These are phyloP conservation scores for Ceratocystis alfenasii DNA, from an alignment of 2,329 filamentous ascomycete genomes.

Conservation along the genomic window DNA sequence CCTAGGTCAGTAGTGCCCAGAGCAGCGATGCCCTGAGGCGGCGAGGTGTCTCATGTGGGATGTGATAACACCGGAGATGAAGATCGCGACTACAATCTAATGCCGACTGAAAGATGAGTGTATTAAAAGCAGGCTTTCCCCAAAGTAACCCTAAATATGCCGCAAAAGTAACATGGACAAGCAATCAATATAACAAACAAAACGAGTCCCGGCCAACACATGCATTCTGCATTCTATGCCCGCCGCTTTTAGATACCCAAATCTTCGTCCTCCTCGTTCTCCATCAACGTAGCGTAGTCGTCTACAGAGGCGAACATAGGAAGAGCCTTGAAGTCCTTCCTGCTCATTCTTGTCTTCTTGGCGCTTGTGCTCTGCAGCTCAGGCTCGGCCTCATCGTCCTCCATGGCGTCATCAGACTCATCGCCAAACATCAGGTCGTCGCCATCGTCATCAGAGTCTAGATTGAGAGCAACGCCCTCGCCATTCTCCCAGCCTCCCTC, in stretches of 20 bases:
- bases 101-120: constrained; percentile 11
- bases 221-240: neutral
- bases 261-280: constrained; percentile 49
- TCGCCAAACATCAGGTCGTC: constrained; percentile 33
- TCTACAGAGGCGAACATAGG: constrained; percentile 89
- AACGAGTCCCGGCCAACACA: neutral
- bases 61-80: too few species aligned
- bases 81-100: too few species aligned
- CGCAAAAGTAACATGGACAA: neutral
- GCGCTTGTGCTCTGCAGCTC: constrained; percentile 29
- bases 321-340: constrained; percentile 74
- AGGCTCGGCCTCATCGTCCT: constrained; percentile 52
- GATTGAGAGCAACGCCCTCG: constrained; percentile 21
- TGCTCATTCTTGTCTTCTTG: constrained; percentile 46
- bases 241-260: constrained; percentile 17
- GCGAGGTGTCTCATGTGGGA: too few species aligned
- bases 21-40: too few species aligned
- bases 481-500: constrained; percentile 36
- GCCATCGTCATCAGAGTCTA: constrained; percentile 22
- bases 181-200: constrained; percentile 10
- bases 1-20: too few species aligned
- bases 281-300: constrained; percentile 81
- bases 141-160: constrained; percentile 8
- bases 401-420: constrained; percentile 37
- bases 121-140: constrained; percentile 8